Base-by-base conservation (phyloP, 495 filamentous ascomycete genomes). In the Choiromyces venosus region DNA sequence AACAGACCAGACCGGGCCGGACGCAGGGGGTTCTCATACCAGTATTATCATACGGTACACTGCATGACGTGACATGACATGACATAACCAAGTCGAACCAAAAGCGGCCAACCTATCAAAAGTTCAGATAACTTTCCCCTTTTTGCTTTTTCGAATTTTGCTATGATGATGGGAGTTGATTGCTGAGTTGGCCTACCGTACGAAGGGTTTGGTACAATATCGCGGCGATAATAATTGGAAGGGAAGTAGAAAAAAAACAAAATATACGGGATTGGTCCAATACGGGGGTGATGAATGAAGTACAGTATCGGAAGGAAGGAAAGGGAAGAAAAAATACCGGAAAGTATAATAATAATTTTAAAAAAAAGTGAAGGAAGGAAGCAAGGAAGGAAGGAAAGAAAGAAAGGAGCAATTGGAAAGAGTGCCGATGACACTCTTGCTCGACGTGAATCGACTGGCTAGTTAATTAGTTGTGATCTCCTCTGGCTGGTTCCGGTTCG, bases 381-480 rank as follows among this genome's bases (percentile, higher is more conserved):
- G 9, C 1, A 61, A 29, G 6, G 2, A 4, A 33, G n/a, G 8
- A 46, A n/a, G 42, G 3, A 5, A 21, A 19, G 46, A 29, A 42
- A 18, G 69, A 77, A 71, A 76, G 76, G 72, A 37, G 65, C 74
- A 71, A 67, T 61, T 77, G 40, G 56, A 67, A 35, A 65, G 76
- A 76, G 74, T 77, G 75, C 75, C 74, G 75, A 72, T 73, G 75
- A 77, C 75, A 69, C 72, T 69, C 69, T 61, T 61, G 52, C 25
- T 61, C 33, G 52, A 56, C 5, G 25, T 14, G 52, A 61, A 61
- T 61, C 25, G 25, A 6, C 25, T 16, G 25, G n/a, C n/a, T n/a
- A n/a, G n/a, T 33, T 14, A 29, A 61, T 61, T 61, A 4, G 52
- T 18, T 29, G 29, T 7, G 25, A 61, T 61, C 52, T 61, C 52